phyloP scores from a whole-genome alignment of 1,284 basidiomycete genomes.

The Termitomyces sp. region DNA sequence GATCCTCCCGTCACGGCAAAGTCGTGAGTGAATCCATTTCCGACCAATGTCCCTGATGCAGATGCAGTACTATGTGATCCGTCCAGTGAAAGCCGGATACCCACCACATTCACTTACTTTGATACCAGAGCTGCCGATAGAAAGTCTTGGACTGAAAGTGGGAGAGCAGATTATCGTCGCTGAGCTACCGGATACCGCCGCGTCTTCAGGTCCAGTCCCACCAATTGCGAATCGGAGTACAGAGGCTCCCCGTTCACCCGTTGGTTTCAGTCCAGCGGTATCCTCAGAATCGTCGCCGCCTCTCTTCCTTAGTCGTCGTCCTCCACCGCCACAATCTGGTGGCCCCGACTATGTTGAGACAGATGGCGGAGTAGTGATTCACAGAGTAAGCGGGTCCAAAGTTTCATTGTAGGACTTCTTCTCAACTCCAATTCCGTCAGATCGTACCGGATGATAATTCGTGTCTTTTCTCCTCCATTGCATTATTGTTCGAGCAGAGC shows the following conservation, averaged over 20 bases:
- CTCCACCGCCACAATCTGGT: conserved; percentile 18
- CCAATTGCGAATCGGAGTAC: conserved; percentile 9
- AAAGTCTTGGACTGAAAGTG: conserved; percentile 67
- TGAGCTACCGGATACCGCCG: conserved; percentile 31
- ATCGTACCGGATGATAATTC: conserved; percentile 92
- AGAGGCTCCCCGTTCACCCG: neutral
- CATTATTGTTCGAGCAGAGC: conserved; percentile 79
- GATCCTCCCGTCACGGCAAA: conserved; percentile 74
- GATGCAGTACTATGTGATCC: neutral
- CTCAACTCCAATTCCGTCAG: conserved; percentile 28
- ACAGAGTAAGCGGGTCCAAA: conserved; percentile 43
- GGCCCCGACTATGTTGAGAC: conserved; percentile 57
- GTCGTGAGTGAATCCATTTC: conserved; percentile 46
- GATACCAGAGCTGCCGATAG: conserved; percentile 65
- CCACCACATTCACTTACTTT: conserved; percentile 71
- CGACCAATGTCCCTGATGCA: conserved; percentile 7
- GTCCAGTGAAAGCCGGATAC: conserved; percentile 79
- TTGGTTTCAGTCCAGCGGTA: conserved; percentile 7
- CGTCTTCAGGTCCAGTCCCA: conserved; percentile 9
- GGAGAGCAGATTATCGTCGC: conserved; percentile 85
- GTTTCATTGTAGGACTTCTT: conserved; percentile 15
- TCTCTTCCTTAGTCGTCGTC: conserved; percentile 5
- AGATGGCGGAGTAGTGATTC: conserved; percentile 62
- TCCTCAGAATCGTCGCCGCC: conserved; percentile 1
- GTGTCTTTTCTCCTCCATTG: conserved; percentile 85